These are phyloP conservation scores for Penicillium janthinellum DNA, from an alignment of 2,329 filamentous ascomycete species.

Conservation along the genomic window DNA sequence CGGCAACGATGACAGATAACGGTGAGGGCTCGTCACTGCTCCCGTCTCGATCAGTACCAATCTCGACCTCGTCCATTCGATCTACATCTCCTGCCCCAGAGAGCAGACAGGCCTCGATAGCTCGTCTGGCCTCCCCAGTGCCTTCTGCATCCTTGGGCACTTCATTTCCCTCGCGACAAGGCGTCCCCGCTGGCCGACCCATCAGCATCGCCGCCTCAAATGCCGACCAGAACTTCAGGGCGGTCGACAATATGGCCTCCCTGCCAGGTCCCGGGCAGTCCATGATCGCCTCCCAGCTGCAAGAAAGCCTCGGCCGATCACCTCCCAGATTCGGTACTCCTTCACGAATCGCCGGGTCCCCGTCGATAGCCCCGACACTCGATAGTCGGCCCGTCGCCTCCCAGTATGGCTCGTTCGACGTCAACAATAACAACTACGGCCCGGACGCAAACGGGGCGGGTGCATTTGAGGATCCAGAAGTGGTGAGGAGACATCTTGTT, in stretches of 20 bases:
- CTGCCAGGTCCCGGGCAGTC: slow-evolving; percentile 79
- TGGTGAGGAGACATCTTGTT: slow-evolving; percentile 86
- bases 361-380: slow-evolving; percentile 52
- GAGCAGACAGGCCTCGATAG: slow-evolving; percentile 56
- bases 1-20: slow-evolving; percentile 37
- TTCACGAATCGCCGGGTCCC: slow-evolving; percentile 59
- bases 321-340: slow-evolving; percentile 48
- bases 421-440: slow-evolving; percentile 43
- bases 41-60: slow-evolving; percentile 24
- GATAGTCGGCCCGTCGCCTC: slow-evolving; percentile 60
- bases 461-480: slow-evolving; percentile 84
- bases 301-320: slow-evolving; percentile 66
- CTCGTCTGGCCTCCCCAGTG: slow-evolving; percentile 58
- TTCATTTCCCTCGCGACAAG: slow-evolving; percentile 42
- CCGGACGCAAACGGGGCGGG: slow-evolving; percentile 38
- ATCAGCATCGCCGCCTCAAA: slow-evolving; percentile 44
- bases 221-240: slow-evolving; percentile 64
- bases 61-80: slow-evolving; percentile 14
- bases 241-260: slow-evolving; percentile 59
- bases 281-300: slow-evolving; percentile 83
- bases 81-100: slow-evolving; percentile 42
- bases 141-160: slow-evolving; percentile 46
- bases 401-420: slow-evolving; percentile 85
- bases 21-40: slow-evolving; percentile 41
- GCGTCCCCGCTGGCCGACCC: slow-evolving; percentile 39